Evolutionary conservation across 371 early-diverging fungal species (phyloP).

Genomic region (Mucor indicus): DNA sequence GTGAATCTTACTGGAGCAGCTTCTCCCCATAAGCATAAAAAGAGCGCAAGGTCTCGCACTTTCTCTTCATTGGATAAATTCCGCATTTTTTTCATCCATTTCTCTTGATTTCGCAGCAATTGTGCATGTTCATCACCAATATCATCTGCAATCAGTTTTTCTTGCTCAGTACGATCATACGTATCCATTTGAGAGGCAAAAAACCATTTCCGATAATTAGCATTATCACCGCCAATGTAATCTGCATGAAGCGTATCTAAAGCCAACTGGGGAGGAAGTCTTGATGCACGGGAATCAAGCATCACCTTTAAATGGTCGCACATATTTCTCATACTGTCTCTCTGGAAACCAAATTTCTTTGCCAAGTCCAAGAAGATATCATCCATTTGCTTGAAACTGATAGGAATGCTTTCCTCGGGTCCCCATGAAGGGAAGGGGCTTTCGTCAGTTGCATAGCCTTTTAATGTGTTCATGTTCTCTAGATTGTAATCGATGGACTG

Average conservation of each 20-base stretch:
- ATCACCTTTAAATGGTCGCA: constrained; percentile 76
- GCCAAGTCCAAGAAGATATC: constrained; percentile 19
- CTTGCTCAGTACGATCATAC: constrained; percentile 57
- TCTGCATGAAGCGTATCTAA: constrained; percentile 80
- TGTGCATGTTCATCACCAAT: constrained; percentile 37
- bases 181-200: constrained; percentile 80
- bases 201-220: constrained; percentile 87
- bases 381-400: constrained; percentile 15
- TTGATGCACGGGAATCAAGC: constrained; percentile 83
- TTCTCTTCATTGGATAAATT: constrained; percentile 69
- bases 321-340: constrained; percentile 75
- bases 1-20: constrained; percentile 77
- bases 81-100: constrained; percentile 73
- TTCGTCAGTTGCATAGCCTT: constrained; percentile 7
- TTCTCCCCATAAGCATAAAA: constrained; percentile 87
- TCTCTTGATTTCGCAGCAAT: constrained; percentile 55
- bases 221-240: constrained; percentile 81
- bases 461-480: neutral
- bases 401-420: constrained; percentile 34
- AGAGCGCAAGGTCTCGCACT: constrained; percentile 75
- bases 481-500: neutral
- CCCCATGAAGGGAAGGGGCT: constrained; percentile 69
- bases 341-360: constrained; percentile 78
- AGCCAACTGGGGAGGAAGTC: constrained; percentile 74
- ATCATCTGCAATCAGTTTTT: constrained; percentile 38